Evolutionary conservation across 2,329 filamentous ascomycete species (phyloP).

Genomic region (Microdochium trichocladiopsis): DNA sequence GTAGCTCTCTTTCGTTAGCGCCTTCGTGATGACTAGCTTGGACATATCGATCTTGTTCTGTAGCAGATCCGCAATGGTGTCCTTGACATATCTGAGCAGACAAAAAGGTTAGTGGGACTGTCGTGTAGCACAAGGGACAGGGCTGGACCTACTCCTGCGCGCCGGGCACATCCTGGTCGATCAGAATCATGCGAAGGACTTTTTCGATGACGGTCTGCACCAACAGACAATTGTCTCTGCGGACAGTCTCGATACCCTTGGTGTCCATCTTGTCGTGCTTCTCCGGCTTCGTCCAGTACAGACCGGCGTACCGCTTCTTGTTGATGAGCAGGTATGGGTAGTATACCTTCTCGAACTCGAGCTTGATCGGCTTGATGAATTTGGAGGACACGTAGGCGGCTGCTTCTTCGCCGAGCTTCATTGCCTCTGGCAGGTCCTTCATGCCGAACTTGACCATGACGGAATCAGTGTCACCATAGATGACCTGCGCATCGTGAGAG

Average conservation of each 20-base stretch:
- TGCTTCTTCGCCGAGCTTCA: conserved; percentile 93
- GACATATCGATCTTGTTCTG: conserved; percentile 99
- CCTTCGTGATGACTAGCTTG: conserved; percentile 98
- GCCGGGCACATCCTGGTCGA: conserved; percentile 82
- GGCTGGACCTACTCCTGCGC: conserved; percentile 74
- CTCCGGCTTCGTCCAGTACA: conserved; percentile 91
- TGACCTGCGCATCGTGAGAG: conserved; percentile 88
- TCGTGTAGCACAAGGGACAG: background rate
- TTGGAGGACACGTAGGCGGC: conserved; percentile 82
- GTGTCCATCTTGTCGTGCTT: conserved; percentile 99
- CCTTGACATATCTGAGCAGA: conserved; percentile 75
- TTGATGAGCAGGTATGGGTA: conserved; percentile 98
- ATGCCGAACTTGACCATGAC: conserved; percentile 99
- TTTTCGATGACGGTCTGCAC: conserved; percentile 98
- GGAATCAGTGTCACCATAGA: conserved; percentile 98
- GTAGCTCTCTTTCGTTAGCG: conserved; percentile 85
- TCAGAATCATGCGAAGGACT: conserved; percentile 88
- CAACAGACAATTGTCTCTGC: conserved; percentile 89
- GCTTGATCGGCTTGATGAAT: conserved; percentile 94
- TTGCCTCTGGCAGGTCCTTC: conserved; percentile 76
- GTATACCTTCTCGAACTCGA: conserved; percentile 99
- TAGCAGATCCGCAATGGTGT: conserved; percentile 87
- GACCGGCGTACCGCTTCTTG: conserved; percentile 97
- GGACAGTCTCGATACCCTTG: conserved; percentile 97
- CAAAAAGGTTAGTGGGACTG: conserved; percentile 28